Percentiles rank a stretch among this genome's conserved stretches.
phyloP scores from a whole-genome alignment of 192 early-diverging fungal species.

The Backusella morwellensis region DNA sequence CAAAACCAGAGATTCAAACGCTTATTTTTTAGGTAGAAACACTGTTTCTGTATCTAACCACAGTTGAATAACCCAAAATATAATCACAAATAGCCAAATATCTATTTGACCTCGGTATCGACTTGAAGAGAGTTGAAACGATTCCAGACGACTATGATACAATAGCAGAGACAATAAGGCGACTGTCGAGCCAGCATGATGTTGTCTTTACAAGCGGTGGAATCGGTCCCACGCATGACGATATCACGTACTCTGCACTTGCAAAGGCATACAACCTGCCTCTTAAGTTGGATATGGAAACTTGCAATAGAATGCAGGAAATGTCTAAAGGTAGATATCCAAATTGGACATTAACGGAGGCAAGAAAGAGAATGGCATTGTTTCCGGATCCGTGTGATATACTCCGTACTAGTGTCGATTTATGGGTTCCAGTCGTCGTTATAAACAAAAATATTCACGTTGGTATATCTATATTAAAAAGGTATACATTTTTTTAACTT shows the following conservation, averaged over 20 bases:
- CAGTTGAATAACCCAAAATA: background rate
- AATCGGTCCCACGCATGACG: conserved; percentile 65
- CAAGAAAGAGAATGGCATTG: conserved; percentile 65
- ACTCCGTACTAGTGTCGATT: conserved; percentile 37
- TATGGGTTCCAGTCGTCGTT: conserved; percentile 74
- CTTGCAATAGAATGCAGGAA: conserved; percentile 52
- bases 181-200: conserved; percentile 46
- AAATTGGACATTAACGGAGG: conserved; percentile 33
- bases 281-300: conserved; percentile 52
- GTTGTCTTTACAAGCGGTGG: conserved; percentile 75
- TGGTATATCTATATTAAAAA: too few species aligned
- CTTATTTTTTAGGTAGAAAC: conserved; percentile 42
- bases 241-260: conserved; percentile 65
- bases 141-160: conserved; percentile 50
- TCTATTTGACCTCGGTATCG: conserved; percentile 61
- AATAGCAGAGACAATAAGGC: conserved; percentile 43
- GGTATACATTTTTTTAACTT: too few species aligned
- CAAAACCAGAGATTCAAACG: conserved; percentile 67
- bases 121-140: conserved; percentile 56
- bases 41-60: background rate
- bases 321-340: conserved; percentile 10
- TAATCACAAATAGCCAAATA: conserved; percentile 40
- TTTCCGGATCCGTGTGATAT: conserved; percentile 47
- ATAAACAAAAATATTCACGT: conserved; percentile 61
- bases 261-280: conserved; percentile 52